These are phyloP conservation scores for Saccharata proteae DNA, from an alignment of 2,329 filamentous ascomycete genomes.

Conservation along the genomic window DNA sequence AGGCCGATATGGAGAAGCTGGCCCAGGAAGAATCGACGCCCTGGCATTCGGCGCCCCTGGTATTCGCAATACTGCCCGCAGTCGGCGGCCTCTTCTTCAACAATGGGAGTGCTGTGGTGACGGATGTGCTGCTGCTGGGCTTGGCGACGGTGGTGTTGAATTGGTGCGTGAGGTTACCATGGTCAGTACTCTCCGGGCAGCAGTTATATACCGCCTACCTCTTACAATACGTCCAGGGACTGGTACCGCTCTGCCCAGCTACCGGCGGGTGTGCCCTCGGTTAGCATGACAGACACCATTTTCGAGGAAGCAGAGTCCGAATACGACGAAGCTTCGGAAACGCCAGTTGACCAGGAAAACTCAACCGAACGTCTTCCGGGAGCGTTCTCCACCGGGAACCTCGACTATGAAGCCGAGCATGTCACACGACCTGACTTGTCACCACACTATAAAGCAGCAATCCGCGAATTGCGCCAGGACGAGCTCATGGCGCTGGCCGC, in stretches of 20 bases:
- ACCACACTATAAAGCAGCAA: slow-evolving; percentile 30
- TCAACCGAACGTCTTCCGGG: not conserved
- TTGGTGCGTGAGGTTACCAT: slow-evolving; percentile 83
- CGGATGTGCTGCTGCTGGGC: slow-evolving; percentile 69
- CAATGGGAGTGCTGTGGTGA: slow-evolving; percentile 71
- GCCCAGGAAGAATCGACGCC: slow-evolving; percentile 46
- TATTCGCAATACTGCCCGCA: slow-evolving; percentile 73
- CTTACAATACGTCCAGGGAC: slow-evolving; percentile 24
- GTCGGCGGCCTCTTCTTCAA: slow-evolving; percentile 75
- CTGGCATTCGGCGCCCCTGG: slow-evolving; percentile 71
- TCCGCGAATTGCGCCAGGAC: slow-evolving; percentile 56
- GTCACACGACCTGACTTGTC: slow-evolving; percentile 1
- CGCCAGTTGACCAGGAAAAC: not conserved
- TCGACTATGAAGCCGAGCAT: too few relatives aligned
- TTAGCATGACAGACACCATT: slow-evolving; percentile 12
- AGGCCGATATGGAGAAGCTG: slow-evolving; percentile 17
- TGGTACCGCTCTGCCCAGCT: slow-evolving; percentile 41
- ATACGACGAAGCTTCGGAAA: slow-evolving; percentile 9
- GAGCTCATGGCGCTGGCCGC: slow-evolving; percentile 63
- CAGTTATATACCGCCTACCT: not conserved
- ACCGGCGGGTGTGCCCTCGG: not conserved
- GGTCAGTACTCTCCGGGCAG: too few relatives aligned
- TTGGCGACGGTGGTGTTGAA: slow-evolving; percentile 79
- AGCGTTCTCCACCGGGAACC: not conserved
- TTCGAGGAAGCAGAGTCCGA: slow-evolving; percentile 20